Percentiles rank a stretch among this genome's conserved stretches.
phyloP scores from a whole-genome alignment of 805 yeast genomes.

The Pichia californica region DNA sequence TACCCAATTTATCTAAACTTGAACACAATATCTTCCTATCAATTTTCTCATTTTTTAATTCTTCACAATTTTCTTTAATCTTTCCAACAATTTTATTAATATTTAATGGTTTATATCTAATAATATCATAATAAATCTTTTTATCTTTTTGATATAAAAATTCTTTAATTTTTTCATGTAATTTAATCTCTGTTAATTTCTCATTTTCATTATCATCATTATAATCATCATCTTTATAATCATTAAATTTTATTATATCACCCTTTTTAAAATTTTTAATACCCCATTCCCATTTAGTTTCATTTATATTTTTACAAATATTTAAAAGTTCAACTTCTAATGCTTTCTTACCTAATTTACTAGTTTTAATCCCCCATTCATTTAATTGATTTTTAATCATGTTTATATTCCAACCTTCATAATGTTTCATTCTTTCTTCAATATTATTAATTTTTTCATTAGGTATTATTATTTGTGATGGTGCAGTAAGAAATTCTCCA shows the following conservation, averaged over 20 bases:
- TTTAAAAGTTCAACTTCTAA: conserved; percentile 18
- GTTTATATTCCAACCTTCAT: conserved; percentile 6
- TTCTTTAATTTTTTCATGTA: conserved; percentile 14
- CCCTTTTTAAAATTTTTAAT: conserved; percentile 1
- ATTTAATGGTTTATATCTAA: conserved; percentile 23
- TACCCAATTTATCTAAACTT: conserved; percentile 25
- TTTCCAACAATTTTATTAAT: conserved; percentile 14
- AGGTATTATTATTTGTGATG: background rate
- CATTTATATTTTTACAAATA: conserved; percentile 6
- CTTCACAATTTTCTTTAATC: conserved; percentile 5
- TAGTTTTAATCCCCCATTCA: conserved; percentile 35
- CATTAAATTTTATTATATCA: conserved; percentile 4
- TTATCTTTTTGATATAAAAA: conserved; percentile 15
- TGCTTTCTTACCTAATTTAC: conserved; percentile 1
- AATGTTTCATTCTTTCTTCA: conserved; percentile 10
- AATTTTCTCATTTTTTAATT: conserved; percentile 8
- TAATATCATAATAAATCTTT: conserved; percentile 14
- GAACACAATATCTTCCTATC: conserved; percentile 19
- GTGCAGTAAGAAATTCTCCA: background rate
- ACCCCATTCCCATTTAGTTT: conserved; percentile 5
- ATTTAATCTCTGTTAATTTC: conserved; percentile 10
- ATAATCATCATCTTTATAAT: conserved; percentile 8
- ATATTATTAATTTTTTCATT: background rate
- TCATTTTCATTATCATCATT: background rate
- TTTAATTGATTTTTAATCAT: conserved; percentile 20